A percentile compares a stretch with the other conserved stretches of the same genome.
phyloP scores from a whole-genome alignment of 768 basidiomycete genomes.

The Hydnum rufescens region DNA sequence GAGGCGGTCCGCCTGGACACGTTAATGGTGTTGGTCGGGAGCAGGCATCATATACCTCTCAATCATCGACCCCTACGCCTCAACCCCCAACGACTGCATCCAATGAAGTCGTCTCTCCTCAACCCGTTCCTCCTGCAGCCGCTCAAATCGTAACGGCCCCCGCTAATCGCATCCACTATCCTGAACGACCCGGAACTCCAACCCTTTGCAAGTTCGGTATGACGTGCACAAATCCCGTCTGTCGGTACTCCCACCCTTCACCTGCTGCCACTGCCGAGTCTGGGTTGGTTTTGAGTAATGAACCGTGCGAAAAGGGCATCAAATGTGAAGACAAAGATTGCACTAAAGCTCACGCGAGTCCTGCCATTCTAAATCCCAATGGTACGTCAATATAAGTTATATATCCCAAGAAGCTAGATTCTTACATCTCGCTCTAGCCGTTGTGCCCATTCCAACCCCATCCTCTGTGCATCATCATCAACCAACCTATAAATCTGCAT shows the following conservation, averaged over 20 bases:
- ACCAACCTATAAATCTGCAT: conserved; percentile 18
- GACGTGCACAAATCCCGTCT: conserved; percentile 79
- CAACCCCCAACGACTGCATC: conserved; percentile 12
- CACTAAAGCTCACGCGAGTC: conserved; percentile 76
- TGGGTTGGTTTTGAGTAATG: conserved; percentile 85
- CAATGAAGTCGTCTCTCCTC: conserved; percentile 8
- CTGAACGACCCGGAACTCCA: conserved; percentile 64
- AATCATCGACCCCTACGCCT: conserved; percentile 1
- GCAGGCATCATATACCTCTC: neutral
- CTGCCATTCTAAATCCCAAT: conserved; percentile 39
- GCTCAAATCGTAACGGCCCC: conserved; percentile 11
- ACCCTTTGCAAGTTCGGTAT: conserved; percentile 85
- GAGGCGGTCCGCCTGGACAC: conserved; percentile 9
- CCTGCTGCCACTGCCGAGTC: conserved; percentile 93
- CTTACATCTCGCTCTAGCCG: conserved; percentile 1
- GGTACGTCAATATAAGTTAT: conserved; percentile 32
- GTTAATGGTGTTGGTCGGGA: conserved; percentile 14
- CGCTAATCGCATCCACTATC: conserved; percentile 12
- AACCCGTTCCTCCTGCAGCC: conserved; percentile 12
- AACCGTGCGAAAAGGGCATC: conserved; percentile 76
- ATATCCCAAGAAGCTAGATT: conserved; percentile 5
- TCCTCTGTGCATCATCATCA: conserved; percentile 18
- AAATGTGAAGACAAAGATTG: conserved; percentile 90
- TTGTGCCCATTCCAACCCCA: conserved; percentile 9
- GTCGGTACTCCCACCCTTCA: conserved; percentile 84